Conservation (phyloP, 164 flowering plant species). For the Berberis thunbergii region DNA sequence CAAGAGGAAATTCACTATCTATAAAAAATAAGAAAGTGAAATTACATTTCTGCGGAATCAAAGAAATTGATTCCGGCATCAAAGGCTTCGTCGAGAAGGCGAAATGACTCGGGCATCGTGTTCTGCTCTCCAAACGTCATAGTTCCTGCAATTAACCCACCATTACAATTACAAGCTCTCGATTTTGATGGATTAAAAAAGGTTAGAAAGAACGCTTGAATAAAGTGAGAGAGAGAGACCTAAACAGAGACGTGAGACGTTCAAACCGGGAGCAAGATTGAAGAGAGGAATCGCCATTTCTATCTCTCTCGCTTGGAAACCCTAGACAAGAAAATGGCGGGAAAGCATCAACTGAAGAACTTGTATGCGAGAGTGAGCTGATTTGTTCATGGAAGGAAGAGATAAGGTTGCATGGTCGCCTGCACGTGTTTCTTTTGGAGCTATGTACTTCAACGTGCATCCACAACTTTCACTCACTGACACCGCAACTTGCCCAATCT, state of each 20-base stretch:
- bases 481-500: no score
- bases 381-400: no score
- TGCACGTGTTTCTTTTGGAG: no score
- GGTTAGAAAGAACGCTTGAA: constrained; percentile 1
- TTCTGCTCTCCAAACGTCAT: constrained; percentile 93
- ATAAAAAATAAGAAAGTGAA: not conserved
- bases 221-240: constrained; percentile 22
- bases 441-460: no score
- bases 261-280: constrained; percentile 54
- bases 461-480: no score
- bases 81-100: constrained; percentile 65
- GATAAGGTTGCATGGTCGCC: no score
- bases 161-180: not conserved
- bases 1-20: not conserved
- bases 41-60: constrained; percentile 84
- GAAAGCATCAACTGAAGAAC: not conserved
- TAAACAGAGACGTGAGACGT: constrained; percentile 67
- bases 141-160: constrained; percentile 36
- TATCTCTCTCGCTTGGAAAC: not conserved
- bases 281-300: constrained; percentile 43
- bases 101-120: constrained; percentile 48
- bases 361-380: no score
- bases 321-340: constrained; percentile 1
- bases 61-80: constrained; percentile 71
- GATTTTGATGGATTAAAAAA: not conserved